Conservation (phyloP, 768 basidiomycete genomes). For the Auriculariales sp. region DNA sequence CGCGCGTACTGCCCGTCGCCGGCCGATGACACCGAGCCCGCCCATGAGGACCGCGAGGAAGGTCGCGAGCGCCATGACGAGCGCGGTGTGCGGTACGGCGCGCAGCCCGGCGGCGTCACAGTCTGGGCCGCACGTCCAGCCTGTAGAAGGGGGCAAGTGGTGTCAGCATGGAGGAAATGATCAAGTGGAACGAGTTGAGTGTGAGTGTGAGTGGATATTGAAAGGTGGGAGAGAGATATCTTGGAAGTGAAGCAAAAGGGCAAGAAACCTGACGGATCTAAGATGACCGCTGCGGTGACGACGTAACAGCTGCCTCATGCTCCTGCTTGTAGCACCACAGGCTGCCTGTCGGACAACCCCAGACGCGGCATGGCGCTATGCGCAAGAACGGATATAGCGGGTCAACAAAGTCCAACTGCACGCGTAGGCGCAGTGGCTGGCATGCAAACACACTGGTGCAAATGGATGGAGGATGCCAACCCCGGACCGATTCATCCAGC, state of each 20-base stretch:
- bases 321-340: no score
- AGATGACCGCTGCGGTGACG: not conserved
- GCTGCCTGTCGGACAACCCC: no score
- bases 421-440: no score
- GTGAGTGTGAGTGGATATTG: not conserved
- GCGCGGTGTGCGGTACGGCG: constrained; percentile 13
- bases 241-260: not conserved
- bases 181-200: not conserved
- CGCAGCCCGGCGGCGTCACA: constrained; percentile 18
- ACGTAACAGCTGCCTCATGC: not conserved
- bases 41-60: constrained; percentile 8
- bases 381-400: no score
- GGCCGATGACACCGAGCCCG: constrained; percentile 9
- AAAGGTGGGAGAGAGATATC: not conserved
- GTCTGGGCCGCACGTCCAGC: constrained; percentile 24
- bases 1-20: no score
- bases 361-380: no score
- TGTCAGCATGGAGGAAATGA: not conserved
- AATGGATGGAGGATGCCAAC: no score
- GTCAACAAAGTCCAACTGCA: no score
- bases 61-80: constrained; percentile 8
- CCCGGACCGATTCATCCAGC: no score
- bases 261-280: not conserved
- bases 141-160: constrained; percentile 5
- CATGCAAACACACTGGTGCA: no score